Base-by-base conservation (phyloP, 169 alveolate species). In the Plasmodium coatneyi region DNA sequence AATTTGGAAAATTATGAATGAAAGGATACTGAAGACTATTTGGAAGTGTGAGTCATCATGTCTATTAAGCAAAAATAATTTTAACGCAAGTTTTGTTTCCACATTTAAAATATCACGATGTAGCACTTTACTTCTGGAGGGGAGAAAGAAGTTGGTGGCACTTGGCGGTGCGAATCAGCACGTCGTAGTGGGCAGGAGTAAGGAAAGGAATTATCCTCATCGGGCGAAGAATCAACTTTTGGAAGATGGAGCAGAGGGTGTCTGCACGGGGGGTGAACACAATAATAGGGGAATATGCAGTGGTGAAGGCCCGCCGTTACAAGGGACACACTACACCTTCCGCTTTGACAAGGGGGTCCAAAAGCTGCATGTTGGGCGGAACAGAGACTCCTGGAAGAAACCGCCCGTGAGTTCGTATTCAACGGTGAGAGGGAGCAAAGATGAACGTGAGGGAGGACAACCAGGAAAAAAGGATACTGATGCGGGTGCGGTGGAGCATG, bases 31-130 rank as follows among this genome's bases (percentile, higher is more conserved):
- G 74, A 84, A 71, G n/a, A 34, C 22, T 66, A 36, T 76, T 76
- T 52, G 83, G 92, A 74, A 76, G 43, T 71, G 78, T 25, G 78
- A 84, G 80, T 32, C 84, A 60, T 83, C 92, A 84, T 84, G 92
- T 71, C 92, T 84, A 84, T 84, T 84, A 72, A 72, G 32, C 52
- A 84, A 84, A 49, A 84, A 74, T 72, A n/a, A 22, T 52, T 52
- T 46, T 43, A 19, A 32, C 49, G 41, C 41, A 7, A 84, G 66
- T 28, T 84, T 43, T 56, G 34, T 72, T 84, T 72, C 72, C 28
- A 28, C 56, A 16, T 46, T 84, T 28, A 84, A 84, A 72, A 52
- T 84, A 66, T 74, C 78, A 14, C 56, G 28, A 49, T 28, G n/a
- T 71, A 32, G 46, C 43, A 41, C 41, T 34, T 74, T 76, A 32